Base-by-base conservation (phyloP, 192 early-diverging fungal species). In the Podila epigama region DNA sequence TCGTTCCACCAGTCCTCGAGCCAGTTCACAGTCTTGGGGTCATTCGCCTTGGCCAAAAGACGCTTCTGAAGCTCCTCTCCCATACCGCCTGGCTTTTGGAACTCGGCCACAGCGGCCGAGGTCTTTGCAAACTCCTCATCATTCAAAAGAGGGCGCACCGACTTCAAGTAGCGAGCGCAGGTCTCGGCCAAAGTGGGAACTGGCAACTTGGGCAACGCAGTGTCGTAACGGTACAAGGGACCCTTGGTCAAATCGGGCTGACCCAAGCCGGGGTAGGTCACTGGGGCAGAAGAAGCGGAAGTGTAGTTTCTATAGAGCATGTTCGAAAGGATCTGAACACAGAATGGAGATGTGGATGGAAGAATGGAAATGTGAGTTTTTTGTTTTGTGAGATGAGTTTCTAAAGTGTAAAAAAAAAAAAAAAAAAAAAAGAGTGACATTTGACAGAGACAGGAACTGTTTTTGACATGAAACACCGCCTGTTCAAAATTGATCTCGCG, bases 1-100 rank as follows among this genome's bases (percentile, higher is more conserved):
- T 96, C 94, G 73, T 94, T 93, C 97, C 97, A 99, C 97, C 97
- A 99, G 70, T 96, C 95, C 78, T 92, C 94, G 51, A 97, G 86
- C 92, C 96, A 99, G 86, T 93, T 94, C 29, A 87, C 87, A 54
- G 90, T 86, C 55, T 87, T 88, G 27, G 92, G 88, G 70, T 89
- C 84, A 20, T 87, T 85, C 3, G 91, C 91, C 50, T 91, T 87
- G 60, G 90, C 90, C 42, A 91, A 51, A 44, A 99, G 84, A 59
- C 96, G 89, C 75, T 89, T 78, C 83, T 98, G 96, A 39, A 99
- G 89, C 79, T 89, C 81, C 60, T 91, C 85, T 51, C 96, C 96
- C 29, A 89, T 56, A 48, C 93, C 91, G n/a, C 91, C 92, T 18
- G 92, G 90, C 63, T 86, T 85, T 12, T 85, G 83, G 79, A 99